These are phyloP conservation scores for Grosmannia clavigera DNA, from an alignment of 2,329 filamentous ascomycete genomes.

Conservation along the genomic window DNA sequence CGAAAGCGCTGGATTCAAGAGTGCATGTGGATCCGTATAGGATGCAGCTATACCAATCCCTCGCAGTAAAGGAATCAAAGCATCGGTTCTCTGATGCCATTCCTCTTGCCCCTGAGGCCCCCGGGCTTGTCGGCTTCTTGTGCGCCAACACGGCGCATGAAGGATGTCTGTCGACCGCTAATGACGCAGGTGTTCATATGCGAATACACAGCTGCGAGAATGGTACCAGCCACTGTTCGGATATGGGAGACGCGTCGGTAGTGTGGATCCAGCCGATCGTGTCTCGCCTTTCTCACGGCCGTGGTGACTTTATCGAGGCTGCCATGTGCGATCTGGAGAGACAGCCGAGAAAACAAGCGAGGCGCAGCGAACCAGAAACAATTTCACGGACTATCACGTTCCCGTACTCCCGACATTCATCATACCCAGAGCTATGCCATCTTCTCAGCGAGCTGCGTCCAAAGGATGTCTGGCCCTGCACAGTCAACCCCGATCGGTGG, in stretches of 20 bases:
- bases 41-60: slow-evolving; percentile 54
- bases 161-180: slow-evolving; percentile 57
- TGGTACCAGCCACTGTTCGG: slow-evolving; percentile 43
- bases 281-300: slow-evolving; percentile 51
- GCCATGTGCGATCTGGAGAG: too few species aligned
- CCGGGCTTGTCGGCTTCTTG: slow-evolving; percentile 58
- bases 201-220: slow-evolving; percentile 78
- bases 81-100: slow-evolving; percentile 25
- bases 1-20: slow-evolving; percentile 53
- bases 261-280: slow-evolving; percentile 74
- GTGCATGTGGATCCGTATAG: slow-evolving; percentile 80
- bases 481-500: slow-evolving; percentile 55
- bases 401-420: slow-evolving; percentile 83
- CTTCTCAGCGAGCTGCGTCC: slow-evolving; percentile 58
- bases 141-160: slow-evolving; percentile 58
- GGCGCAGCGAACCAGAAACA: not conserved
- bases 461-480: slow-evolving; percentile 72
- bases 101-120: slow-evolving; percentile 43
- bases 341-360: not conserved
- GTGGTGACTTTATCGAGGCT: slow-evolving; percentile 53
- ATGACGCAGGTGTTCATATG: slow-evolving; percentile 28
- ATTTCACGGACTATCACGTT: slow-evolving; percentile 42
- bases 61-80: slow-evolving; percentile 23
- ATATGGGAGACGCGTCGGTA: slow-evolving; percentile 33
- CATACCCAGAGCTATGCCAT: slow-evolving; percentile 64